Conservation (phyloP, 1,284 basidiomycete genomes). For the Cutaneotrichosporon sp. region DNA sequence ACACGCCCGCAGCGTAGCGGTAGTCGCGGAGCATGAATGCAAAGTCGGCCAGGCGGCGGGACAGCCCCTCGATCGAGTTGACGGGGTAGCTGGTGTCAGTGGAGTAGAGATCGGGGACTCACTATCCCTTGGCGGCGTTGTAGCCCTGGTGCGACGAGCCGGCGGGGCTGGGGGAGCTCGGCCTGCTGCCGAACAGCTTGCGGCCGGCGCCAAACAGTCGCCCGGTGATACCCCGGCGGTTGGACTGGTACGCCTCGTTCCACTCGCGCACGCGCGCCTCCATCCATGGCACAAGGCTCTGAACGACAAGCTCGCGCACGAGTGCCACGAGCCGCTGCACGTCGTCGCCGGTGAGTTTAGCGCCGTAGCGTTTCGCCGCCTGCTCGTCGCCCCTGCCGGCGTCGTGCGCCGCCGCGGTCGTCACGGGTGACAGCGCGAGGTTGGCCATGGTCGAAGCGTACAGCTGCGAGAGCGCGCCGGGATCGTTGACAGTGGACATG, state of each 20-base stretch:
- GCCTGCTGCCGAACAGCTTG: constrained; percentile 50
- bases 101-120: constrained; percentile 14
- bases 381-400: constrained; percentile 8
- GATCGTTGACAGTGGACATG: constrained; percentile 24
- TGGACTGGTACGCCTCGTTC: constrained; percentile 87
- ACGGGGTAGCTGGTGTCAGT: constrained; percentile 47
- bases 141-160: constrained; percentile 28
- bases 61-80: constrained; percentile 49
- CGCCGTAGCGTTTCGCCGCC: constrained; percentile 30
- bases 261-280: constrained; percentile 87
- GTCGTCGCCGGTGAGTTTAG: constrained; percentile 64
- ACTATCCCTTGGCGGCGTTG: constrained; percentile 44
- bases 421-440: constrained; percentile 34
- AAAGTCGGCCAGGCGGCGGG: constrained; percentile 81
- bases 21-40: constrained; percentile 87
- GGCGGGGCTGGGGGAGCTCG: constrained; percentile 38
- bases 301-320: constrained; percentile 80
- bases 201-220: constrained; percentile 70
- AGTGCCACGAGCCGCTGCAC: constrained; percentile 74
- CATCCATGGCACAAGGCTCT: constrained; percentile 93
- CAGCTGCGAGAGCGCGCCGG: constrained; percentile 35
- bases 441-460: constrained; percentile 41
- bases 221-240: constrained; percentile 78
- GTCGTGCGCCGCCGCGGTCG: constrained; percentile 18
- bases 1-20: constrained; percentile 74